phyloP scores from a whole-genome alignment of 768 basidiomycete species.

The Trametes coccinea region DNA sequence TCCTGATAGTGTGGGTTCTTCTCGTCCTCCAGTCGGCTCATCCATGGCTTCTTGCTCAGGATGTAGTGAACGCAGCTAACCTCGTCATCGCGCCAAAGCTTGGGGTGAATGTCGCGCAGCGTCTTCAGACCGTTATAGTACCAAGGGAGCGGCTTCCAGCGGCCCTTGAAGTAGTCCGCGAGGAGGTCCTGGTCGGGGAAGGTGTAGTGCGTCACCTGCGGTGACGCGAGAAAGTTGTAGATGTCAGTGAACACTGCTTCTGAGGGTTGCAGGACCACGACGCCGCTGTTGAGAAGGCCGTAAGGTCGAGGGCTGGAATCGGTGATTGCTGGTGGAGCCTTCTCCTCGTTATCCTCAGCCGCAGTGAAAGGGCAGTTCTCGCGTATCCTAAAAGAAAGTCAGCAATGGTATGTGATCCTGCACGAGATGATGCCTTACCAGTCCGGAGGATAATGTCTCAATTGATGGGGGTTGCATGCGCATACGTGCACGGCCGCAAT shows the following conservation, averaged over 20 bases:
- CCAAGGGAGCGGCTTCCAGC: conserved; percentile 80
- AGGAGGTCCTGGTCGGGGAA: conserved; percentile 96
- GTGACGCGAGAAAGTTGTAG: conserved; percentile 55
- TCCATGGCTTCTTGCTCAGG: conserved; percentile 86
- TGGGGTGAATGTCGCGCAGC: conserved; percentile 66
- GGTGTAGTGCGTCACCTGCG: conserved; percentile 52
- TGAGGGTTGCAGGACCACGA: conserved; percentile 84
- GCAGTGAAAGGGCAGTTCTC: conserved; percentile 84
- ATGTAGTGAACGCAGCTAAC: conserved; percentile 89
- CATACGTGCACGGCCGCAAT: conserved; percentile 92
- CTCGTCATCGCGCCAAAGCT: conserved; percentile 83
- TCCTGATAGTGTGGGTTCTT: conserved; percentile 43
- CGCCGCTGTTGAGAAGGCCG: conserved; percentile 85
- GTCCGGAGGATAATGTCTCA: conserved; percentile 84
- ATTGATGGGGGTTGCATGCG: conserved; percentile 87
- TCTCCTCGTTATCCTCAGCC: conserved; percentile 35
- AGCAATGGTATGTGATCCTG: neutral
- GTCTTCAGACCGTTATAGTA: conserved; percentile 93
- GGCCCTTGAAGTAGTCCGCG: conserved; percentile 73
- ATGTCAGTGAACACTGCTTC: conserved; percentile 52
- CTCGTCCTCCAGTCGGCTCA: conserved; percentile 46
- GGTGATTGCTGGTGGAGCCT: conserved; percentile 49
- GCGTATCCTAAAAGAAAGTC: conserved; percentile 66
- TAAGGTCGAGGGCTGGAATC: conserved; percentile 44
- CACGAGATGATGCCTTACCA: conserved; percentile 51